Percentiles rank a stretch among this genome's conserved stretches.
phyloP scores from a whole-genome alignment of 2,329 filamentous ascomycete species.

The Sclerotinia borealis region DNA sequence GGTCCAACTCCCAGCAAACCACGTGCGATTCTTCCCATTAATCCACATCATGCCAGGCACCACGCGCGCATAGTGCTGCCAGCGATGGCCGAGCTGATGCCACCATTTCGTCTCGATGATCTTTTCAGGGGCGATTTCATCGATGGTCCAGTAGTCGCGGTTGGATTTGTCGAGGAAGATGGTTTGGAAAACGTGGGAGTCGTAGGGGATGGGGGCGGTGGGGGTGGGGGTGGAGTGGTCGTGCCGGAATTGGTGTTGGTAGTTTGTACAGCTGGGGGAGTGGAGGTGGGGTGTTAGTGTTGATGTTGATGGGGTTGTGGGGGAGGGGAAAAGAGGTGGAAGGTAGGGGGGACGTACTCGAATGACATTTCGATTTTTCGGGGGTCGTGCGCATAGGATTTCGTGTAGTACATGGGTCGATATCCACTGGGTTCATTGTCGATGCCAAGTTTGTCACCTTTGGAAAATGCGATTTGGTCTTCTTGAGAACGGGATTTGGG shows the following conservation, averaged over 20 bases:
- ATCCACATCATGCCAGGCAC: conserved; percentile 69
- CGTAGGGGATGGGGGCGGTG: neutral
- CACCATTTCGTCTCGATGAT: conserved; percentile 61
- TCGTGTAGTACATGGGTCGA: conserved; percentile 61
- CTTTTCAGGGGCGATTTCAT: conserved; percentile 52
- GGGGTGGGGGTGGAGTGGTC: conserved; percentile 14
- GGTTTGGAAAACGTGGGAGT: conserved; percentile 38
- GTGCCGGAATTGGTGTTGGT: conserved; percentile 62
- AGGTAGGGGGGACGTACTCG: conserved; percentile 35
- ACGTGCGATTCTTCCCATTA: conserved; percentile 57
- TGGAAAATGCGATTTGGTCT: conserved; percentile 38
- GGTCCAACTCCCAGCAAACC: conserved; percentile 29
- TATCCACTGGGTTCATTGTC: conserved; percentile 47
- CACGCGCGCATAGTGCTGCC: conserved; percentile 57
- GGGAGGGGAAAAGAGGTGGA: too few relatives aligned
- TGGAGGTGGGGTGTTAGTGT: neutral
- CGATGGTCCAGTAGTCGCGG: conserved; percentile 50
- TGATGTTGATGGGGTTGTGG: neutral
- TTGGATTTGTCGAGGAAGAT: conserved; percentile 58
- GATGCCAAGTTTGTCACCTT: conserved; percentile 44
- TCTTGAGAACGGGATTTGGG: conserved; percentile 38
- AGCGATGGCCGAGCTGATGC: conserved; percentile 54
- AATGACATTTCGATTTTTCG: conserved; percentile 64
- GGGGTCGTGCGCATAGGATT: conserved; percentile 49
- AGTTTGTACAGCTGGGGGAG: conserved; percentile 52